Percentiles rank a stretch among this genome's conserved stretches.
Evolutionary conservation across 139 green algal genomes (phyloP).

Genomic region (Dunaliella sp.): DNA sequence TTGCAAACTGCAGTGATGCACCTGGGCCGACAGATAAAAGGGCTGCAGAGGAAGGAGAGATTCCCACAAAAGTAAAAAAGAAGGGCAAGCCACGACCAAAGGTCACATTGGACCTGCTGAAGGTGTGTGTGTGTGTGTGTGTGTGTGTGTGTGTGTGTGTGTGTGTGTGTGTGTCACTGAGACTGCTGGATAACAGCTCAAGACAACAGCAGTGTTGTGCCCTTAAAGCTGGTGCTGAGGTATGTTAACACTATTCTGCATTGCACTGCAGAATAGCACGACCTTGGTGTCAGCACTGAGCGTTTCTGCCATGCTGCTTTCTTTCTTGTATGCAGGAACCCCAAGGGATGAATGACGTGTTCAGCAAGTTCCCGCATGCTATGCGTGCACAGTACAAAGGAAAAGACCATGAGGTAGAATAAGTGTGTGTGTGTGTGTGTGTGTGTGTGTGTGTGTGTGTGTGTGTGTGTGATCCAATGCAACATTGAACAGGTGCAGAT

Average conservation of each 20-base stretch:
- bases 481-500: not conserved
- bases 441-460: too few relatives aligned
- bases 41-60: not conserved
- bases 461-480: not conserved
- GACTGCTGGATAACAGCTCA: too few relatives aligned
- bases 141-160: too few relatives aligned
- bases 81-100: not conserved
- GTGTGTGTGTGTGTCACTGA: too few relatives aligned
- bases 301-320: too few relatives aligned
- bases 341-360: conserved; percentile 28
- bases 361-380: conserved; percentile 23
- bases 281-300: too few relatives aligned
- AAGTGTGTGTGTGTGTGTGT: too few relatives aligned
- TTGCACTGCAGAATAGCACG: too few relatives aligned
- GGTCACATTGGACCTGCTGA: conserved; percentile 10
- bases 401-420: conserved; percentile 27
- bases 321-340: conserved; percentile 12
- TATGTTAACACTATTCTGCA: too few relatives aligned
- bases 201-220: too few relatives aligned
- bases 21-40: conserved; percentile 9
- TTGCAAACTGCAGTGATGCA: conserved; percentile 21
- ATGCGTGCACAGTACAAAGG: conserved; percentile 19
- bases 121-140: too few relatives aligned
- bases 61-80: not conserved
- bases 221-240: too few relatives aligned